Evolutionary conservation across 164 flowering plant genomes (phyloP), one percentile per base, ranked within the genome.

Genomic region (Nymphaea thermarum): DNA sequence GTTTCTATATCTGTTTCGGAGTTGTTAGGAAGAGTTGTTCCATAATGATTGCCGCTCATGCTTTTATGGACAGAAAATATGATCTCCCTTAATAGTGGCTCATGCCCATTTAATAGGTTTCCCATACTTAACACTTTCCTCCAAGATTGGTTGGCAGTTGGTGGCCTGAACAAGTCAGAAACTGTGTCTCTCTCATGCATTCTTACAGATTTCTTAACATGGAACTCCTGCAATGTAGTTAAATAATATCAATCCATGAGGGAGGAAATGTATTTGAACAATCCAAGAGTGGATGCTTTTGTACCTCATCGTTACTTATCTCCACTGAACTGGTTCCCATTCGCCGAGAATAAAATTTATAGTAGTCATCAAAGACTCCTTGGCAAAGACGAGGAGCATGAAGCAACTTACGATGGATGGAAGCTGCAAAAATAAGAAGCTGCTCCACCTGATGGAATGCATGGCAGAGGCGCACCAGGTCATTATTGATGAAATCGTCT

Each of bases 121-220:
- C 99, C 99, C 99, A 92, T 90, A 81, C 96, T 90, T 71, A 92
- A 70, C 62, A 87, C 96, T 73, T 90, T 92, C 71, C 99, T 86
- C 99, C 99, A 92, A 60, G 97, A 92, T 74, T 92, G 99, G 68
- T 86, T 90, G 11, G 92, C 87, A 6, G 85, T 86, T 10, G 98
- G 98, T 7, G 78, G 85, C 44, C 77, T 62, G 71, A 92, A 95
- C 87, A 95, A 74, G 74, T 83, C 78, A 1, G 82, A 75, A 25
- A 92, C 80, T 3, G 76, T 77, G 42, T 74, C 75, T 75, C 98
- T 85, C 72, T 95, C 99, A 10, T 76, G 71, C 53, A 59, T 51
- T 64, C 80, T 78, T 42, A 92, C 81, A 43, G 68, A 71, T 51
- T 84, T 84, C 84, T 81, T 85, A 75, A 65, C 69, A 42, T 79